Evolutionary conservation across 2,329 filamentous ascomycete species (phyloP).

Genomic region (Drechslerella stenobrocha): DNA sequence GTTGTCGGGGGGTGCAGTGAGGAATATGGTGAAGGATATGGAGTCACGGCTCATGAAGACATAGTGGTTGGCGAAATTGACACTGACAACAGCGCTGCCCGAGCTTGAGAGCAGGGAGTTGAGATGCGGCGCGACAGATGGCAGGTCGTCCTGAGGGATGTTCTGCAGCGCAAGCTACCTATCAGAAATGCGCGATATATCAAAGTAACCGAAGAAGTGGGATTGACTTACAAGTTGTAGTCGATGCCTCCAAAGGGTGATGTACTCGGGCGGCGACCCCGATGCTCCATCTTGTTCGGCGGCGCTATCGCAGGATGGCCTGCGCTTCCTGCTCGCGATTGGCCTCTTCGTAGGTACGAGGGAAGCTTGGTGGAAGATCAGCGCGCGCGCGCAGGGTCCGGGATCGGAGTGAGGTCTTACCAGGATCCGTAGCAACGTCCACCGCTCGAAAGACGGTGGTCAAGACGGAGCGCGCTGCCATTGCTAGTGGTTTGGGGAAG

Average conservation of each 20-base stretch:
- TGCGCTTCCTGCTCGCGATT: conserved; percentile 12
- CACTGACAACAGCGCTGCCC: no score
- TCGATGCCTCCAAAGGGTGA: conserved; percentile 34
- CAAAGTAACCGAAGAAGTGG: not conserved
- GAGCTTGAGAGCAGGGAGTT: not conserved
- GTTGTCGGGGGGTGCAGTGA: not conserved
- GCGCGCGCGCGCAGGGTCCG: no score
- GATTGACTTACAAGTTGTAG: conserved; percentile 22
- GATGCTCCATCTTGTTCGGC: conserved; percentile 9
- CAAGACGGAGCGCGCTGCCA: no score
- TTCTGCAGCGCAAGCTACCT: not conserved
- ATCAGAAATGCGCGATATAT: not conserved
- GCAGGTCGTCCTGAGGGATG: not conserved
- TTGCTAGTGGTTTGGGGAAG: no score
- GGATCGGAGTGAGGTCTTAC: no score
- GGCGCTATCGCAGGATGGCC: not conserved
- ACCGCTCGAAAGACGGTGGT: no score
- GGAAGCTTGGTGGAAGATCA: no score
- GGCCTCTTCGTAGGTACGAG: not conserved
- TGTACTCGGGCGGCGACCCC: not conserved
- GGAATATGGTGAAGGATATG: not conserved
- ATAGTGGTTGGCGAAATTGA: no score
- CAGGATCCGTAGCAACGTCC: no score
- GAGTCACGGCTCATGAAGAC: no score
- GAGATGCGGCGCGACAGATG: not conserved